Percentiles rank a stretch among this genome's conserved stretches.
phyloP scores from a whole-genome alignment of 495 filamentous ascomycete species.

The Hyaloscypha finlandica region DNA sequence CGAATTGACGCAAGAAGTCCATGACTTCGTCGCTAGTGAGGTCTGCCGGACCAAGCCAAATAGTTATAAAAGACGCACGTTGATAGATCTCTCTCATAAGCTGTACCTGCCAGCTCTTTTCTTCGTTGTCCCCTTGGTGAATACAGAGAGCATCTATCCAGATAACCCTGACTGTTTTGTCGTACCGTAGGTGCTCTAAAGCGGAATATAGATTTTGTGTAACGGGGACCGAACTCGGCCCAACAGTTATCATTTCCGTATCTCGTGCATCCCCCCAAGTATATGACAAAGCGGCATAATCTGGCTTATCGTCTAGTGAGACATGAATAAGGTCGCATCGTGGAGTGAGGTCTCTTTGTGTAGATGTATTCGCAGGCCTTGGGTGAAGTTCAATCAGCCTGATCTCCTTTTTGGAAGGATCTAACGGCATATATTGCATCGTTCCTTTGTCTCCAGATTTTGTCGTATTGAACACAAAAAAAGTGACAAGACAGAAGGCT shows the following conservation, averaged over 20 bases:
- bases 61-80: not conserved
- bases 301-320: conserved; percentile 13
- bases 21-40: conserved; percentile 7
- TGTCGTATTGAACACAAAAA: no score
- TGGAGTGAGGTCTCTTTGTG: not conserved
- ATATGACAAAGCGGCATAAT: conserved; percentile 24
- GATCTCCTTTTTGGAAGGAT: not conserved
- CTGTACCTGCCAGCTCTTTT: conserved; percentile 34
- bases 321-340: not conserved
- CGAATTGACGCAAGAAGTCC: conserved; percentile 9
- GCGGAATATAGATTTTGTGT: not conserved
- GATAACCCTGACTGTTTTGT: conserved; percentile 5
- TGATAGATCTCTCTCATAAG: conserved; percentile 33
- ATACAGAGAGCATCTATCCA: conserved; percentile 39
- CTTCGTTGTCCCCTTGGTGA: conserved; percentile 33
- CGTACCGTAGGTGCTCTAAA: not conserved
- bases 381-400: not conserved
- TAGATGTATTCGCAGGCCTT: not conserved
- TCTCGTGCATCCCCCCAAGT: conserved; percentile 18
- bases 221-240: not conserved
- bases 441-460: no score
- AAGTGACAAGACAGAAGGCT: no score
- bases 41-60: conserved; percentile 22
- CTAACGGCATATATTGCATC: no score
- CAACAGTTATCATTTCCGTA: conserved; percentile 12